Evolutionary conservation across 1,139 yeast genomes (phyloP), one percentile per base, ranked within the genome.

Genomic region (Ashbya aceris): DNA sequence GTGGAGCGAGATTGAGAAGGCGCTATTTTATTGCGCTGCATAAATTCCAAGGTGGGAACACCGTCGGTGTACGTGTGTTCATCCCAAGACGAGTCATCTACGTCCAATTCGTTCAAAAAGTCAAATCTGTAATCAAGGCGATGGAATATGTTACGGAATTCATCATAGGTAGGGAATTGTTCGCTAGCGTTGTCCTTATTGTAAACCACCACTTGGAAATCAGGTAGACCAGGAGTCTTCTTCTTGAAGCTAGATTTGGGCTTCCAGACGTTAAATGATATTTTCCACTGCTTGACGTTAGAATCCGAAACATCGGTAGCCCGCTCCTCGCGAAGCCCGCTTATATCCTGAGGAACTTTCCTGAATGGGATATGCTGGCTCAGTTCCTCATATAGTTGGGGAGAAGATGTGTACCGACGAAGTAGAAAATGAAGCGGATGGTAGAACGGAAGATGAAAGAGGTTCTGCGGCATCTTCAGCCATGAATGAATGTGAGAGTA

Each of bases 261-360:
- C 60, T 84, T 87, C 96, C 96, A 89, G 1, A 85, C 85, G 53
- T 83, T 72, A 53, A 71, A 87, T 1, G 61, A 45, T 20, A 32
- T 26, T 27, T 23, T 31, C 20, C 29, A 45, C 13, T 9, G 29
- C 1, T n/a, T n/a, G 32, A 13, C 28, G 30, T 30, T 29, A 31
- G 20, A 9, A n/a, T 13, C 4, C 6, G 1, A 2, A 4, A 13
- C 8, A 12, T 4, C 5, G 2, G 23, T 17, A 9, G 8, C 8
- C 26, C 40, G 38, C 8, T 42, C 40, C 7, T 36, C 11, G 26
- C 33, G 40, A 28, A 51, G 29, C 11, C 47, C 50, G 1, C 41
- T 12, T 3, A 38, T 30, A 8, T 50, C 42, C 38, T 51, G 53
- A 7, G 62, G 54, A 27, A 47, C 48, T 30, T 38, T 23, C 29